Conservation (phyloP, 2,329 filamentous ascomycete genomes). For the Phoma sp. region DNA sequence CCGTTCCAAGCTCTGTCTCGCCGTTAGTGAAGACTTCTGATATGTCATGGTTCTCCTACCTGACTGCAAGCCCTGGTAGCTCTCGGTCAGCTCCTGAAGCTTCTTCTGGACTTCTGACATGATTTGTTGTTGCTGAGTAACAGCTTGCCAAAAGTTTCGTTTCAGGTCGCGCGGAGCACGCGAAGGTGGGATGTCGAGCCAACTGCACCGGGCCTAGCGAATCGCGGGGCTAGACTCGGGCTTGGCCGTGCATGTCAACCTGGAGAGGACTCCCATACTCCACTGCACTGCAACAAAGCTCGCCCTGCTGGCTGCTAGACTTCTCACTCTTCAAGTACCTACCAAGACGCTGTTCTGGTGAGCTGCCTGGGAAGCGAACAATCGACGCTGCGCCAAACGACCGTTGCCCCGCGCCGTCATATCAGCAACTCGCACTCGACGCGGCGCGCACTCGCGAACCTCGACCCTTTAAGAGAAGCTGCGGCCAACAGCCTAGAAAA, state of each 20-base stretch:
- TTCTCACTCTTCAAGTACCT: not conserved
- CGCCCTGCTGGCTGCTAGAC: not conserved
- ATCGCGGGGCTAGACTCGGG: slow-evolving; percentile 20
- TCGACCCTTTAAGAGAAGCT: not conserved
- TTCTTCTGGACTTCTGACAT: slow-evolving; percentile 70
- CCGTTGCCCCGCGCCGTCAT: slow-evolving; percentile 16
- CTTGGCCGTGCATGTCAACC: slow-evolving; percentile 13
- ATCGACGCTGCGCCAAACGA: not conserved
- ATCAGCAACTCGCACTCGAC: slow-evolving; percentile 12
- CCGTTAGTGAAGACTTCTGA: slow-evolving; percentile 20
- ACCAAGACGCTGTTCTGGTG: not conserved
- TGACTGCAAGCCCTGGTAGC: slow-evolving; percentile 85
- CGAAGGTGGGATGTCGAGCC: slow-evolving; percentile 32
- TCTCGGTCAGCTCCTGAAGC: slow-evolving; percentile 82
- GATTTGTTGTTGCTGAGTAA: slow-evolving; percentile 38
- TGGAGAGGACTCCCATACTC: slow-evolving; percentile 2
- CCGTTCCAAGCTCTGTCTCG: slow-evolving; percentile 74
- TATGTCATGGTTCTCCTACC: slow-evolving; percentile 57
- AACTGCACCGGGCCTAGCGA: slow-evolving; percentile 34
- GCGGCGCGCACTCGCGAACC: slow-evolving; percentile 17
- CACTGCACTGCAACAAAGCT: slow-evolving; percentile 4
- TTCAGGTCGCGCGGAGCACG: slow-evolving; percentile 23
- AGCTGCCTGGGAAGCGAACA: not conserved
- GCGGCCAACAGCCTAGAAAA: slow-evolving; percentile 15
- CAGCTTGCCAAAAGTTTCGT: slow-evolving; percentile 24